phyloP scores from a whole-genome alignment of 345 rosid genomes.

The Combretum micranthum region DNA sequence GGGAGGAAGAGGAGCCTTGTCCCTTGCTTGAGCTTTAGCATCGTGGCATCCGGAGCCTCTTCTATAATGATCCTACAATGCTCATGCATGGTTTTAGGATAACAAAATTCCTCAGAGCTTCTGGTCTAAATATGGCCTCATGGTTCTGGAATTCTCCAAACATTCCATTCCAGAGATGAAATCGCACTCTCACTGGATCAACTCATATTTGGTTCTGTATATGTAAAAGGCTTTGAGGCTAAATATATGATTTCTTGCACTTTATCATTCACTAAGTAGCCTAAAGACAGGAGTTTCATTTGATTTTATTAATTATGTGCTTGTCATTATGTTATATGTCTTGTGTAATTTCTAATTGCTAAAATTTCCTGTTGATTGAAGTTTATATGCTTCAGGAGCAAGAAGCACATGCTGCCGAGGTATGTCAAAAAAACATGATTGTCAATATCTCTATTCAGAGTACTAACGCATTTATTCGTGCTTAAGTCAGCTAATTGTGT shows the following conservation, averaged over 20 bases:
- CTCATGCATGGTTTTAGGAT: constrained; percentile 12
- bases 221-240: too few relatives aligned
- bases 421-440: constrained; percentile 14
- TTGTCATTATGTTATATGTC: not conserved
- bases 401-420: constrained; percentile 90
- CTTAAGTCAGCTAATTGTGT: not conserved
- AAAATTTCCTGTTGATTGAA: constrained; percentile 18
- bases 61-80: constrained; percentile 14
- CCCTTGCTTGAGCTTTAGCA: constrained; percentile 22
- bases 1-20: constrained; percentile 28
- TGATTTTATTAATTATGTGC: not conserved
- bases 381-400: constrained; percentile 86
- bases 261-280: not conserved
- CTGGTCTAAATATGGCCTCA: not conserved
- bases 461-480: not conserved
- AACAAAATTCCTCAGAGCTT: constrained; percentile 8
- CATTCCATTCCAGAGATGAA: not conserved
- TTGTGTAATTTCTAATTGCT: constrained; percentile 3
- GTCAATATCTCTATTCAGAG: not conserved
- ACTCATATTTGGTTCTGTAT: not conserved
- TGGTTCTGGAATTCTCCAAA: constrained; percentile 1
- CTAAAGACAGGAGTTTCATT: not conserved
- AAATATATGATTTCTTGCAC: too few relatives aligned
- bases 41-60: constrained; percentile 23
- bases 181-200: not conserved